Conservation (phyloP, 768 basidiomycete genomes). For the Termitomyces sp. region DNA sequence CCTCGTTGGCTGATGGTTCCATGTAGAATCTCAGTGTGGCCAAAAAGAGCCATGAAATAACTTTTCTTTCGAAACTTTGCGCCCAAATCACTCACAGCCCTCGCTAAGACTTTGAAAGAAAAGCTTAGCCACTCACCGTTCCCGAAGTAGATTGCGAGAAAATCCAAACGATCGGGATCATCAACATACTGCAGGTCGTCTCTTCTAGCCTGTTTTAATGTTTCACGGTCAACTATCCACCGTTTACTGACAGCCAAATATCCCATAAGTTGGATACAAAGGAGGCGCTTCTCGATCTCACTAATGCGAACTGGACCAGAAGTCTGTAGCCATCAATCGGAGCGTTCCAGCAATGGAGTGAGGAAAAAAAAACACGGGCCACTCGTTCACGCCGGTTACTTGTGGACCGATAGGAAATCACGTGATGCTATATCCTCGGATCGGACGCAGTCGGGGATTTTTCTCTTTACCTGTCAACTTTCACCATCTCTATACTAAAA, state of each 20-base stretch:
- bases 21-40: not conserved
- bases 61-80: not conserved
- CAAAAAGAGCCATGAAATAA: not conserved
- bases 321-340: constrained; percentile 74
- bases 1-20: not conserved
- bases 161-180: constrained; percentile 70
- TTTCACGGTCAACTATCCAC: constrained; percentile 84
- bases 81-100: not conserved
- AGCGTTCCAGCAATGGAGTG: not conserved
- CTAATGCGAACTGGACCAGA: constrained; percentile 91
- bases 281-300: constrained; percentile 33
- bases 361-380: constrained; percentile 6
- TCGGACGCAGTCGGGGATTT: constrained; percentile 9
- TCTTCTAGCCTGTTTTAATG: constrained; percentile 65
- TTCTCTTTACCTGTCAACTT: constrained; percentile 14
- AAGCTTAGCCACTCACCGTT: constrained; percentile 47
- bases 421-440: not conserved
- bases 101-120: not conserved
- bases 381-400: not conserved
- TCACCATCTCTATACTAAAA: constrained; percentile 15
- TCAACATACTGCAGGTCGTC: constrained; percentile 79
- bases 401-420: not conserved
- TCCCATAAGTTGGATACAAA: constrained; percentile 12
- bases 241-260: constrained; percentile 56
- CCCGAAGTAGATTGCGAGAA: constrained; percentile 85